phyloP scores from a whole-genome alignment of 306 rosid species.

The Vicia sativa region DNA sequence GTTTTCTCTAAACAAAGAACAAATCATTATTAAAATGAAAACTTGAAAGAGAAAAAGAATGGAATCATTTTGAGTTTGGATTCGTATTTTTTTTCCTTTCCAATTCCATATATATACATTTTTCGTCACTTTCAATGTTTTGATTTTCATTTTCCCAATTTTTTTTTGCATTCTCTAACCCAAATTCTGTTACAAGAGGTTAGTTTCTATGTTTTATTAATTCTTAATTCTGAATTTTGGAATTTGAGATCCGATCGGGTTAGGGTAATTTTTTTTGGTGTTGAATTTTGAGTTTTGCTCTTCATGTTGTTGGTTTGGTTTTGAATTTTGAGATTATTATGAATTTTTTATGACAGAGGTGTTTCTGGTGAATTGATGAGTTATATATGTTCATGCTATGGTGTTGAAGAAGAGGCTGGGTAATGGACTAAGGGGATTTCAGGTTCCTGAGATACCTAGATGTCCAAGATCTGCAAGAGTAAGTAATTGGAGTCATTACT shows the following conservation, averaged over 20 bases:
- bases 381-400: slow-evolving; percentile 70
- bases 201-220: not conserved
- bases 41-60: not conserved
- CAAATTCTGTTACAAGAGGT: too few species aligned
- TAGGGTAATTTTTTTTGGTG: not conserved
- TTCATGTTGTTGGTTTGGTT: not conserved
- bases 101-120: slow-evolving; percentile 40
- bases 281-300: slow-evolving; percentile 25
- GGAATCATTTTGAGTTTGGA: slow-evolving; percentile 24
- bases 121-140: slow-evolving; percentile 14
- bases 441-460: slow-evolving; percentile 68
- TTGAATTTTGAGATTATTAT: slow-evolving; percentile 29
- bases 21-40: not conserved
- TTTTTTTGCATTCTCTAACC: too few species aligned
- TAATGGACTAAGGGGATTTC: slow-evolving; percentile 68
- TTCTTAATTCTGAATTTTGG: slow-evolving; percentile 37
- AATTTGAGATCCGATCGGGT: slow-evolving; percentile 51
- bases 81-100: slow-evolving; percentile 28
- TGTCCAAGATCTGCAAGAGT: slow-evolving; percentile 90
- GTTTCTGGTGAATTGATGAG: slow-evolving; percentile 54
- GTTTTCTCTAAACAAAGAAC: not conserved
- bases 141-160: slow-evolving; percentile 9
- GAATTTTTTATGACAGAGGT: slow-evolving; percentile 51
- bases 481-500: slow-evolving; percentile 33
- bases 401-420: slow-evolving; percentile 75